phyloP scores from a whole-genome alignment of 495 filamentous ascomycete genomes.

The Bathelium albidoporum region DNA sequence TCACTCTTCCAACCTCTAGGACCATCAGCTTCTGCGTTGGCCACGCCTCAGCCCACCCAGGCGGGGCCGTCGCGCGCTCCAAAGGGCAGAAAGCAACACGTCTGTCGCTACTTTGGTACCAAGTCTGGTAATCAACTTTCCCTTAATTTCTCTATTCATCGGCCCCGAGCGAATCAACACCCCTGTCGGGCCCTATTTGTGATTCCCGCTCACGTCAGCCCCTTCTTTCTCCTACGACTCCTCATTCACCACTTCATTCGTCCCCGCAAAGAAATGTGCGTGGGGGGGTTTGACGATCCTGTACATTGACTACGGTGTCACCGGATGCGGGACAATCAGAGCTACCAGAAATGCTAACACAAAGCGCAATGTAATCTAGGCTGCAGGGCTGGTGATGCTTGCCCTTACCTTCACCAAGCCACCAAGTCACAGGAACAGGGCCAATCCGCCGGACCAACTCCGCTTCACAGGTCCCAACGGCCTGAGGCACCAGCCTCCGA shows the following conservation, averaged over 20 bases:
- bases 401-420: conserved; percentile 25
- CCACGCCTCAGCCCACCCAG: not conserved
- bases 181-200: not conserved
- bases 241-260: not conserved
- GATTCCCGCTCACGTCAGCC: not conserved
- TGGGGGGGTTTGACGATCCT: not conserved
- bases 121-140: conserved; percentile 20
- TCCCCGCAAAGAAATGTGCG: not conserved
- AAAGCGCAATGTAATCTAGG: conserved; percentile 12
- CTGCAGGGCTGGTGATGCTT: conserved; percentile 27
- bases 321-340: not conserved
- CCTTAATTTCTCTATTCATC: not conserved
- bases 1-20: conserved; percentile 7
- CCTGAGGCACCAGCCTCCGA: not conserved
- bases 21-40: conserved; percentile 6
- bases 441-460: not conserved
- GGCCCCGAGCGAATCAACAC: not conserved
- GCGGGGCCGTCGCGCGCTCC: not conserved
- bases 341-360: not conserved
- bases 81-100: conserved; percentile 12
- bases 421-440: conserved; percentile 12
- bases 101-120: conserved; percentile 25
- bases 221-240: not conserved
- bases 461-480: not conserved
- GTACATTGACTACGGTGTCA: not conserved